A percentile compares a stretch with the other conserved stretches of the same genome.
Conservation (phyloP, 176 grass and related monocot species). For the Chrysopogon serrulatus region DNA sequence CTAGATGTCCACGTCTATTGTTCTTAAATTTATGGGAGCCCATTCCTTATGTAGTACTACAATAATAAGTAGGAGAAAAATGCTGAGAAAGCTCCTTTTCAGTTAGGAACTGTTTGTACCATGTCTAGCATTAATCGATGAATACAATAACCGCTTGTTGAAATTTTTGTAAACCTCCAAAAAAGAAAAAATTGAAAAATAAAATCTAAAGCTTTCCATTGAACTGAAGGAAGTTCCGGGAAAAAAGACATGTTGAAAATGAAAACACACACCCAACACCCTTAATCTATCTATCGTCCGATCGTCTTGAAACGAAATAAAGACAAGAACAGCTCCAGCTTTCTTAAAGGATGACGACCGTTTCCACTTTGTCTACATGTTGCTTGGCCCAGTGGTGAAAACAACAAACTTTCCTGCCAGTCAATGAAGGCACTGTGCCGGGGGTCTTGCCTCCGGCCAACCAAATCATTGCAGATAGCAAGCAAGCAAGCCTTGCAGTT, state of each 20-base stretch:
- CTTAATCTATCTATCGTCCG: neutral
- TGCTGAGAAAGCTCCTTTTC: neutral
- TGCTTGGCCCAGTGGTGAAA: conserved; percentile 42
- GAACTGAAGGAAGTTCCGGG: neutral
- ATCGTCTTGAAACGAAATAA: neutral
- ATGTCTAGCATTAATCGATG: neutral
- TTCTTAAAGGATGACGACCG: conserved; percentile 1
- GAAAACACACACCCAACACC: neutral
- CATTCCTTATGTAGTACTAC: neutral
- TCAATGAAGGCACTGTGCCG: conserved; percentile 6
- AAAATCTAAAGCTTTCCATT: no score
- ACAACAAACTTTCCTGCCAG: conserved; percentile 29
- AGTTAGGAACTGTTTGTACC: neutral
- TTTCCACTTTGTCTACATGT: neutral
- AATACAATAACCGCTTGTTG: neutral
- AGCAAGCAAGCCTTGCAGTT: conserved; percentile 9
- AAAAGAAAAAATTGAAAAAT: neutral
- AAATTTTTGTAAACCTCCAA: neutral
- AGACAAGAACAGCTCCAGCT: neutral
- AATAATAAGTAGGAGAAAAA: neutral
- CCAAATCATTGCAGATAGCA: neutral
- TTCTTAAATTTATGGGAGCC: neutral
- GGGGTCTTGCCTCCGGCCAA: conserved; percentile 9
- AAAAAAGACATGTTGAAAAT: neutral
- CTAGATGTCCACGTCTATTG: neutral